Conservation (phyloP, 352 stramenopile genomes). For the Globisporangium mamillatum region DNA sequence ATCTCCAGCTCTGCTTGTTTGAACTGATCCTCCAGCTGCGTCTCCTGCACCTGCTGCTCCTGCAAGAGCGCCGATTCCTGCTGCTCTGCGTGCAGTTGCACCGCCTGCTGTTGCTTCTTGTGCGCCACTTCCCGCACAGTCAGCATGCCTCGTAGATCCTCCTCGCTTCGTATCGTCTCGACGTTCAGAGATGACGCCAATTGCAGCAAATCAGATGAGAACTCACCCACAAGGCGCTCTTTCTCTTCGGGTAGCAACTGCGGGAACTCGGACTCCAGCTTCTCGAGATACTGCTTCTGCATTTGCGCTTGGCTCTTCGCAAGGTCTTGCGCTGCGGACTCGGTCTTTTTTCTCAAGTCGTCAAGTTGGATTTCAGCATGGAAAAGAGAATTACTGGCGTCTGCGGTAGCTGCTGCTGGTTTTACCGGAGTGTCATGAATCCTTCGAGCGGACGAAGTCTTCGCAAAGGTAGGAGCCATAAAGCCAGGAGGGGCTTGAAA, state of each 20-base stretch:
- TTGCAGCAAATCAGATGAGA: conserved; percentile 41
- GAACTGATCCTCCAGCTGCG: conserved; percentile 40
- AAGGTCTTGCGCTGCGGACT: conserved; percentile 8
- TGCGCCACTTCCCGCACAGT: conserved; percentile 27
- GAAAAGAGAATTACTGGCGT: not conserved
- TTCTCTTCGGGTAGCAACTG: conserved; percentile 45
- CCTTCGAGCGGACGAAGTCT: not conserved
- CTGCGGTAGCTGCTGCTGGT: not conserved
- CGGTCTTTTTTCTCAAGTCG: conserved; percentile 5
- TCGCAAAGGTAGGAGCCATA: not conserved
- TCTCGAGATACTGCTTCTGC: conserved; percentile 36
- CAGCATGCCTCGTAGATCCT: conserved; percentile 37
- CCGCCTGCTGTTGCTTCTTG: conserved; percentile 21
- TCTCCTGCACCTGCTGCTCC: conserved; percentile 27
- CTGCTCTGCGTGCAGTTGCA: conserved; percentile 23
- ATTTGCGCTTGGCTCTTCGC: conserved; percentile 26
- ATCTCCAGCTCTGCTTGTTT: conserved; percentile 43
- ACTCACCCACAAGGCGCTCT: conserved; percentile 48
- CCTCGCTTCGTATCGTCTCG: conserved; percentile 43
- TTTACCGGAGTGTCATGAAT: not conserved
- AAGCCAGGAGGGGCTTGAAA: not conserved
- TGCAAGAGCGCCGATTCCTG: conserved; percentile 22
- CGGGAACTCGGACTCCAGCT: conserved; percentile 38
- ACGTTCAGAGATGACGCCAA: conserved; percentile 46
- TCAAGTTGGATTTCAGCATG: not conserved